These are phyloP conservation scores for Microstroma glucosiphilum DNA, from an alignment of 1,284 basidiomycete species.

Conservation along the genomic window DNA sequence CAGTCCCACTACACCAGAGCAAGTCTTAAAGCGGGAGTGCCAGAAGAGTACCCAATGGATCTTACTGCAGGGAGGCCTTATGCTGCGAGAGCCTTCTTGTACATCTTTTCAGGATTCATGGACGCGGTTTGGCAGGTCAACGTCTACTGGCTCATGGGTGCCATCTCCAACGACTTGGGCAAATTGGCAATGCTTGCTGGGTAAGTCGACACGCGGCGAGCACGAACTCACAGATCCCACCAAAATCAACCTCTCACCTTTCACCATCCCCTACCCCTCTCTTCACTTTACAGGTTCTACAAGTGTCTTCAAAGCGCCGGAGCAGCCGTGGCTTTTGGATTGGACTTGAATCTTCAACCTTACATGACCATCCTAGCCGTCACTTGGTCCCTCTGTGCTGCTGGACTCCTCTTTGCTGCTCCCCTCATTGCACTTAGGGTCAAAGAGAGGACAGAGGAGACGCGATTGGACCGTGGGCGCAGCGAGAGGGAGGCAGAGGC, in stretches of 20 bases:
- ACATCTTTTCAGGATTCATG: slow-evolving; percentile 37
- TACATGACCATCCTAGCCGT: slow-evolving; percentile 40
- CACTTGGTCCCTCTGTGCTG: slow-evolving; percentile 36
- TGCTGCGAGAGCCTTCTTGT: slow-evolving; percentile 33
- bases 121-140: slow-evolving; percentile 31
- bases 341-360: slow-evolving; percentile 29
- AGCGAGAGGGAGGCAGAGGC: too few relatives aligned
- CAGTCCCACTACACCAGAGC: slow-evolving; percentile 35
- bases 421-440: slow-evolving; percentile 33
- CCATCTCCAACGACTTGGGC: slow-evolving; percentile 37
- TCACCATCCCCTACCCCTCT: too few relatives aligned
- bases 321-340: slow-evolving; percentile 29
- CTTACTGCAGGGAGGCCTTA: slow-evolving; percentile 17
- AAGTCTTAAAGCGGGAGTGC: neutral
- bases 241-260: neutral
- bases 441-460: slow-evolving; percentile 25
- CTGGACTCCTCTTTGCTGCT: slow-evolving; percentile 28
- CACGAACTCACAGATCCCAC: slow-evolving; percentile 9
- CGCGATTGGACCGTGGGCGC: too few relatives aligned
- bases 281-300: slow-evolving; percentile 17
- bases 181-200: slow-evolving; percentile 41
- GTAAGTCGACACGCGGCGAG: too few relatives aligned
- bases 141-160: slow-evolving; percentile 37
- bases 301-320: slow-evolving; percentile 42
- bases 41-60: slow-evolving; percentile 24